These are phyloP conservation scores for Eucommia ulmoides DNA, from an alignment of 257 asterid genomes.

Conservation along the genomic window DNA sequence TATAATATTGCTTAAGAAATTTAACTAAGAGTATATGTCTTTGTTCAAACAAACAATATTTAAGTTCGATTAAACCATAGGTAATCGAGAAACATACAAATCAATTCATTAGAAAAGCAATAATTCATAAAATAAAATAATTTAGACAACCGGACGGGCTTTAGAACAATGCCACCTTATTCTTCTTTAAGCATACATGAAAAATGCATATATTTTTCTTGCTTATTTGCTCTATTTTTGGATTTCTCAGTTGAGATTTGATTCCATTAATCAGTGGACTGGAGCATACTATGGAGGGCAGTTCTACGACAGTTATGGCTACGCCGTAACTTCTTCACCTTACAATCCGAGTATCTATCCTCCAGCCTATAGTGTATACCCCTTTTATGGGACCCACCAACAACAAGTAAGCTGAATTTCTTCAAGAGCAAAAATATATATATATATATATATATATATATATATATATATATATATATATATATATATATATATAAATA, in stretches of 20 bases:
- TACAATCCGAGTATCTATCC: constrained; percentile 76
- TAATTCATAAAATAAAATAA: too few relatives aligned
- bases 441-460: too few relatives aligned
- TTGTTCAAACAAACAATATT: too few relatives aligned
- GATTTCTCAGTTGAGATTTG: constrained; percentile 42
- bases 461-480: too few relatives aligned
- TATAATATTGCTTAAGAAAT: too few relatives aligned
- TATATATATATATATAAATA: too few relatives aligned
- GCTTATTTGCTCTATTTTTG: not conserved
- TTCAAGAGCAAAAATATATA: too few relatives aligned
- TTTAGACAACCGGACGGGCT: too few relatives aligned
- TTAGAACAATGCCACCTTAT: not conserved
- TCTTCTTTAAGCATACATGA: not conserved
- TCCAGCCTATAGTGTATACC: constrained; percentile 72
- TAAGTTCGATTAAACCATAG: not conserved
- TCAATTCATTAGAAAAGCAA: too few relatives aligned
- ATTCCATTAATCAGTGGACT: constrained; percentile 73
- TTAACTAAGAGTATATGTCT: too few relatives aligned
- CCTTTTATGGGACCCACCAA: constrained; percentile 74
- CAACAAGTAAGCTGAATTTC: too few relatives aligned
- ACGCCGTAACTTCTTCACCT: constrained; percentile 52
- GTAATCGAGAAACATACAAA: not conserved
- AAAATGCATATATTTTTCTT: too few relatives aligned
- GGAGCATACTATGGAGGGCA: constrained; percentile 76
- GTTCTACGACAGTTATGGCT: constrained; percentile 74